Conservation (phyloP, 2,329 filamentous ascomycete genomes). For the Aplosporella prunicola region DNA sequence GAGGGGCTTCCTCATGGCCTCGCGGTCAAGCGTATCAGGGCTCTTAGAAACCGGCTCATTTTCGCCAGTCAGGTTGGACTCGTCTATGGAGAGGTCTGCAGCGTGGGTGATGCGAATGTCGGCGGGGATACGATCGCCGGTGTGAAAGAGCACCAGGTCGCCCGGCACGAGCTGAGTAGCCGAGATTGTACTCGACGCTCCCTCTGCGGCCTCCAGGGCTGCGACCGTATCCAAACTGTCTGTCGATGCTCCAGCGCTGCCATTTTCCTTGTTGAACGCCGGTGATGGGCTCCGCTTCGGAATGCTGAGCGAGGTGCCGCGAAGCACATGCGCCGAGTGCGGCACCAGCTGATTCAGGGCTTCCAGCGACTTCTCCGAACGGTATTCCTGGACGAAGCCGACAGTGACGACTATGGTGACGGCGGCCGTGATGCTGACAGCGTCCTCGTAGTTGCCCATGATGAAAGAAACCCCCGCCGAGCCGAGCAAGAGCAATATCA, state of each 20-base stretch:
- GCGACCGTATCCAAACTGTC: slow-evolving; percentile 40
- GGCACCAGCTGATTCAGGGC: slow-evolving; percentile 89
- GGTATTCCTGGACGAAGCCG: slow-evolving; percentile 93
- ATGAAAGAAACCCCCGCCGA: slow-evolving; percentile 83
- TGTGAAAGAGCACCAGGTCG: slow-evolving; percentile 87
- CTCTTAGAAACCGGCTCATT: slow-evolving; percentile 84
- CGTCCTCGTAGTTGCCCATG: slow-evolving; percentile 90
- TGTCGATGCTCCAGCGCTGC: slow-evolving; percentile 15
- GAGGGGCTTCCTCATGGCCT: background rate
- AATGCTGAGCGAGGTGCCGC: slow-evolving; percentile 34
- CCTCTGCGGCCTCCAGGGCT: slow-evolving; percentile 57
- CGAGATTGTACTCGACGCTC: slow-evolving; percentile 72
- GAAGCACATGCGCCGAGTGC: slow-evolving; percentile 90
- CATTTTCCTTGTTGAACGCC: slow-evolving; percentile 1
- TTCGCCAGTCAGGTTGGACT: slow-evolving; percentile 93
- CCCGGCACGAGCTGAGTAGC: slow-evolving; percentile 83
- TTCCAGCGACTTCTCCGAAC: slow-evolving; percentile 94
- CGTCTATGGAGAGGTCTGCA: slow-evolving; percentile 84
- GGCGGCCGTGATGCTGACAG: slow-evolving; percentile 87
- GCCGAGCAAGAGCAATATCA: slow-evolving; percentile 83
- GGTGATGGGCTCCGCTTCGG: background rate
- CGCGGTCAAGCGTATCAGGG: slow-evolving; percentile 47
- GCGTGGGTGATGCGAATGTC: slow-evolving; percentile 91
- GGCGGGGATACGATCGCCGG: slow-evolving; percentile 90
- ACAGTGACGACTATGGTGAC: slow-evolving; percentile 96